These are phyloP conservation scores for Colletotrichum sublineola DNA, from an alignment of 2,329 filamentous ascomycete genomes.

Conservation along the genomic window DNA sequence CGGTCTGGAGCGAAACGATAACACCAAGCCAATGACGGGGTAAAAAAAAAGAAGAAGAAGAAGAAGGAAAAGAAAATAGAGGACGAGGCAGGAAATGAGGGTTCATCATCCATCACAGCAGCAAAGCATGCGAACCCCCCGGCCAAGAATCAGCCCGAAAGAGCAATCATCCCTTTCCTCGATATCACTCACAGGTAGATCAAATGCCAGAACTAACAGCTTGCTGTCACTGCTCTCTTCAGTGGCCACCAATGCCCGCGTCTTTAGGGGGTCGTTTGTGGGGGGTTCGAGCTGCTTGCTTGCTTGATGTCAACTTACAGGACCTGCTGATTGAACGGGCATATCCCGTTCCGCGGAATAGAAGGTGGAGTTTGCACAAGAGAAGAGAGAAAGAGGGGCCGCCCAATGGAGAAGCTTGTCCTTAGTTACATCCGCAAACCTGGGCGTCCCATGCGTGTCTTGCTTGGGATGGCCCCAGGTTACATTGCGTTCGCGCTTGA, in stretches of 20 bases:
- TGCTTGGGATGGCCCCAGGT: conserved; percentile 26
- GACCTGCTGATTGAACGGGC: conserved; percentile 5
- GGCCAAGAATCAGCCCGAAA: conserved; percentile 3
- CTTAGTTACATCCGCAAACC: conserved; percentile 25
- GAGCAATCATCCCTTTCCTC: conserved; percentile 6
- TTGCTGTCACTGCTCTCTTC: neutral
- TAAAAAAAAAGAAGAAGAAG: neutral
- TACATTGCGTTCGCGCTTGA: conserved; percentile 14
- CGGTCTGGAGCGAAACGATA: neutral
- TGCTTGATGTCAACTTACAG: neutral
- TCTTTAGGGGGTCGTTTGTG: neutral
- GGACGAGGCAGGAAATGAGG: conserved; percentile 5
- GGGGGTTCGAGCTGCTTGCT: neutral
- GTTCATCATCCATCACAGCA: conserved; percentile 21
- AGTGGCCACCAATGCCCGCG: neutral
- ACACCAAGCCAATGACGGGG: conserved; percentile 3
- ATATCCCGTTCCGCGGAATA: conserved; percentile 17
- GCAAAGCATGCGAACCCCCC: conserved; percentile 11
- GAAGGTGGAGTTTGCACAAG: conserved; percentile 1
- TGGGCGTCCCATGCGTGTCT: conserved; percentile 21
- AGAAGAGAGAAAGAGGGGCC: neutral
- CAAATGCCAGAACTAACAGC: conserved; percentile 1
- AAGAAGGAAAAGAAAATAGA: neutral
- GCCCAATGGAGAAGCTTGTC: conserved; percentile 40
- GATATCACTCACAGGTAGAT: neutral